Evolutionary conservation across 2,329 filamentous ascomycete genomes (phyloP).

Genomic region (Penicillium psychrosexuale): DNA sequence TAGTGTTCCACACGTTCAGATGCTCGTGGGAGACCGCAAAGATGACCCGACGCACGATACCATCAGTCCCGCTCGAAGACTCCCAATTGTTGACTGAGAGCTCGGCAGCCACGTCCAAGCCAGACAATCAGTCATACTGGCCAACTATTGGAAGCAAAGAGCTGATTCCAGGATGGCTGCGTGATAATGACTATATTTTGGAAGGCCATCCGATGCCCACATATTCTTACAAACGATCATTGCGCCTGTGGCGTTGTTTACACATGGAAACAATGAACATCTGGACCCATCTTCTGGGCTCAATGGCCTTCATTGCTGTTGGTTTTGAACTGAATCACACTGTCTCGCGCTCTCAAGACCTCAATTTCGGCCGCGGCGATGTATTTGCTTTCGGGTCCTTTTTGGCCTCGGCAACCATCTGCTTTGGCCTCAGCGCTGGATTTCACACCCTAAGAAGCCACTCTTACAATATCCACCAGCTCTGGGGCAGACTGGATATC

Average conservation of each 20-base stretch:
- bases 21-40: no score
- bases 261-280: slow-evolving; percentile 17
- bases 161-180: slow-evolving; percentile 24
- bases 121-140: slow-evolving; percentile 11
- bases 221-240: slow-evolving; percentile 22
- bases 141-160: slow-evolving; percentile 24
- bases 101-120: neutral
- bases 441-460: slow-evolving; percentile 32
- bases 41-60: no score
- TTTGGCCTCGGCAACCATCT: slow-evolving; percentile 4
- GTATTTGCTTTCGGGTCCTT: slow-evolving; percentile 11
- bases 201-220: slow-evolving; percentile 28
- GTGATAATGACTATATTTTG: slow-evolving; percentile 26
- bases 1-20: no score
- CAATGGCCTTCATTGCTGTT: neutral
- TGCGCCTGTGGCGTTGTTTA: slow-evolving; percentile 19
- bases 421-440: slow-evolving; percentile 8
- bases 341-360: neutral
- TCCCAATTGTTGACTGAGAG: neutral
- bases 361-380: neutral
- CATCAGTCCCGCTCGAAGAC: neutral
- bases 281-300: slow-evolving; percentile 9
- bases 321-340: neutral
- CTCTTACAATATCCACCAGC: slow-evolving; percentile 29
- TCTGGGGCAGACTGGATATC: slow-evolving; percentile 31